Conservation (phyloP, 2,329 filamentous ascomycete species). For the Fusarium sp. region DNA sequence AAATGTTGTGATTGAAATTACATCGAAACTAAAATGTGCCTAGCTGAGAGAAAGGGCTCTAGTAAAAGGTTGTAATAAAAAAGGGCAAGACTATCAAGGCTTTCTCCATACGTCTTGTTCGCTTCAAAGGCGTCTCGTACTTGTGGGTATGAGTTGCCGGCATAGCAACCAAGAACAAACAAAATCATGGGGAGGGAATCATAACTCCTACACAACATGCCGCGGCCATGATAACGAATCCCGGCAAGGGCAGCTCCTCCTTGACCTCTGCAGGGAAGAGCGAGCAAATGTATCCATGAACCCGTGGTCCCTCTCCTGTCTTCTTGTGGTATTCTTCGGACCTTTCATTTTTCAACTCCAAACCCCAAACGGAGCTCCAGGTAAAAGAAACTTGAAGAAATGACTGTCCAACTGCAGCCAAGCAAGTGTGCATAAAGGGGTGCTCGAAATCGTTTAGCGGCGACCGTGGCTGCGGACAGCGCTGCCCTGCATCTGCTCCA, state of each 20-base stretch:
- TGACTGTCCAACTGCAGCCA: conserved; percentile 45
- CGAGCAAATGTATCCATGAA: conserved; percentile 47
- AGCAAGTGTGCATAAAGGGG: conserved; percentile 34
- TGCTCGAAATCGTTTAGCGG: conserved; percentile 67
- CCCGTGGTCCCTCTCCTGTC: conserved; percentile 34
- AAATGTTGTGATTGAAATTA: conserved; percentile 55
- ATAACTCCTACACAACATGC: conserved; percentile 43
- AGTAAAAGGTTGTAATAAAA: conserved; percentile 49
- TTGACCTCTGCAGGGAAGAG: conserved; percentile 29
- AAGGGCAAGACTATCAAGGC: conserved; percentile 52
- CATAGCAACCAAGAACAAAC: conserved; percentile 39
- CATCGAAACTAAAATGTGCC: conserved; percentile 57
- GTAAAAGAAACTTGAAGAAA: conserved; percentile 43
- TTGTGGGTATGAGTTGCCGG: conserved; percentile 36
- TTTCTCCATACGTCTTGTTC: conserved; percentile 45
- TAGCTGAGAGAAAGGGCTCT: conserved; percentile 49
- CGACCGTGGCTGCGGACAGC: conserved; percentile 92
- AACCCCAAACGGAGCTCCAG: conserved; percentile 46
- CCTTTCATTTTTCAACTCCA: conserved; percentile 51
- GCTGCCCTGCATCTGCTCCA: conserved; percentile 92
- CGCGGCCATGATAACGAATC: conserved; percentile 35
- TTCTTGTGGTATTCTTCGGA: conserved; percentile 47
- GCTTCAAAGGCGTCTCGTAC: conserved; percentile 37
- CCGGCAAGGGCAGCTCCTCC: conserved; percentile 20
- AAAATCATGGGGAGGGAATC: conserved; percentile 41